phyloP scores from a whole-genome alignment of 768 basidiomycete genomes.

The Roridomyces roridus region DNA sequence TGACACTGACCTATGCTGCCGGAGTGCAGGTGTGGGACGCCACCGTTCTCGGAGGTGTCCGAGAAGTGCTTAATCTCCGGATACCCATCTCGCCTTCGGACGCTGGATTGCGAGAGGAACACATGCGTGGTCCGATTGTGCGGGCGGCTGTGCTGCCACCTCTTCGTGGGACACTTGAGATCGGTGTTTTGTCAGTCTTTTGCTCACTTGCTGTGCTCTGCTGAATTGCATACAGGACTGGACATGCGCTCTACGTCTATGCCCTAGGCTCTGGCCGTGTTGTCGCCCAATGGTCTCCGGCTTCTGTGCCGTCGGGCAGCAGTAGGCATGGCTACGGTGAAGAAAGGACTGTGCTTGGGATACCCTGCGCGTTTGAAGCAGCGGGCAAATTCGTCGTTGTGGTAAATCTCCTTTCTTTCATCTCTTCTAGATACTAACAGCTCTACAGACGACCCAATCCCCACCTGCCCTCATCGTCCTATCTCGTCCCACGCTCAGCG shows the following conservation, averaged over 20 bases:
- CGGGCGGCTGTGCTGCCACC: slow-evolving; percentile 51
- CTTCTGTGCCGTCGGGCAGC: slow-evolving; percentile 52
- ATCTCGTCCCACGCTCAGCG: slow-evolving; percentile 3
- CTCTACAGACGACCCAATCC: slow-evolving; percentile 14
- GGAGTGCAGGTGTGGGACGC: slow-evolving; percentile 26
- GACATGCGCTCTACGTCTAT: slow-evolving; percentile 57
- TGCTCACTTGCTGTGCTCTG: background rate
- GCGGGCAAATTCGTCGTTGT: slow-evolving; percentile 8
- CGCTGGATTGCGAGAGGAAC: slow-evolving; percentile 20
- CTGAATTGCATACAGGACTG: background rate
- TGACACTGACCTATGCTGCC: slow-evolving; percentile 17
- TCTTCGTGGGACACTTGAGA: slow-evolving; percentile 40
- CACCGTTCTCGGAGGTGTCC: slow-evolving; percentile 4
- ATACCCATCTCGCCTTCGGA: slow-evolving; percentile 43
- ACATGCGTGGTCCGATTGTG: slow-evolving; percentile 36
- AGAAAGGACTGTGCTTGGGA: background rate
- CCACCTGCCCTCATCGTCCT: slow-evolving; percentile 19
- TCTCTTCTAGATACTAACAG: background rate
- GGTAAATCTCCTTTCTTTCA: background rate
- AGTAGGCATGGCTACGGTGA: no score
- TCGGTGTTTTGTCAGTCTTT: slow-evolving; percentile 42
- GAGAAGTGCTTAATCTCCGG: background rate
- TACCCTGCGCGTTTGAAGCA: slow-evolving; percentile 14
- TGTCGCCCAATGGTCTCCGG: slow-evolving; percentile 64
- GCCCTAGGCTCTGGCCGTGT: slow-evolving; percentile 54